Conservation (phyloP, 164 flowering plant genomes). For the Aristolochia contorta region DNA sequence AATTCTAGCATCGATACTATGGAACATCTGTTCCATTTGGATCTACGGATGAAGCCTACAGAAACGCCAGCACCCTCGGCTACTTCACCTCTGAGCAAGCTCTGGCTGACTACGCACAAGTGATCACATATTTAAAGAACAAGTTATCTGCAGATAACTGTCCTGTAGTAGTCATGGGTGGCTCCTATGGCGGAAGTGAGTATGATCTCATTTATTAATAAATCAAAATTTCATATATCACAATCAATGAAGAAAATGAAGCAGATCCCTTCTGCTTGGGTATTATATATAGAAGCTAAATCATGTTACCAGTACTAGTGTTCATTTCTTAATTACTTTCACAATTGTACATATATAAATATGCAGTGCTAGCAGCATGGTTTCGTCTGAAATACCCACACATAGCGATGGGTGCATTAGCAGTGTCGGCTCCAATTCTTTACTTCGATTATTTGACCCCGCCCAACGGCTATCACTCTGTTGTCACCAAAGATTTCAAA, state of each 20-base stretch:
- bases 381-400: slow-evolving; percentile 62
- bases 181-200: slow-evolving; percentile 72
- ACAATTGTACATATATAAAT: neutral
- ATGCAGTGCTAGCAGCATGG: slow-evolving; percentile 69
- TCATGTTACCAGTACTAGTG: too few species aligned
- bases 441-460: slow-evolving; percentile 48
- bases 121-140: slow-evolving; percentile 34
- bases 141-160: slow-evolving; percentile 29
- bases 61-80: slow-evolving; percentile 35
- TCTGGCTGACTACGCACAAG: slow-evolving; percentile 56
- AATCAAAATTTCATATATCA: too few species aligned
- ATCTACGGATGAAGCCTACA: slow-evolving; percentile 27
- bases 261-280: too few species aligned
- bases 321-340: too few species aligned
- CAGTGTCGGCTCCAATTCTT: slow-evolving; percentile 65
- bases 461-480: slow-evolving; percentile 24
- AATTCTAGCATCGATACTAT: slow-evolving; percentile 70
- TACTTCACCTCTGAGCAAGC: slow-evolving; percentile 77
- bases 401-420: slow-evolving; percentile 50
- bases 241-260: too few species aligned
- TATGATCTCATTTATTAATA: neutral
- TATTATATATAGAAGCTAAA: too few species aligned
- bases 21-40: slow-evolving; percentile 52
- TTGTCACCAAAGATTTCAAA: slow-evolving; percentile 36
- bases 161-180: slow-evolving; percentile 59